These are phyloP conservation scores for Barbarea vulgaris DNA, from an alignment of 345 rosid species.

Conservation along the genomic window DNA sequence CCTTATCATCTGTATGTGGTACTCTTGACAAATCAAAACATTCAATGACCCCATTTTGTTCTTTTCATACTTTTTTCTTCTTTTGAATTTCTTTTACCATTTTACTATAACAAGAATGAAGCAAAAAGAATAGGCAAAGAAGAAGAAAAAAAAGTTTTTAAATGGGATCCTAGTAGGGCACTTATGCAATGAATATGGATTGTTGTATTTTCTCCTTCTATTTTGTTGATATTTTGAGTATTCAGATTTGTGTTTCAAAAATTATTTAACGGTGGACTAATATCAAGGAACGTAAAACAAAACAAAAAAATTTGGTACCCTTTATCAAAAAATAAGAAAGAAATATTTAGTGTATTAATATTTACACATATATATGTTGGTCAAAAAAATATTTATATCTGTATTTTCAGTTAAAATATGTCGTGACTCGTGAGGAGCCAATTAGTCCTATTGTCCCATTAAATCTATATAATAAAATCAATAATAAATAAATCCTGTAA, in stretches of 20 bases:
- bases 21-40: slow-evolving; percentile 24
- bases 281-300: background rate
- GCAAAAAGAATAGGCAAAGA: slow-evolving; percentile 27
- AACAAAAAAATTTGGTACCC: background rate
- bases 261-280: background rate
- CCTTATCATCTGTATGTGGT: slow-evolving; percentile 22
- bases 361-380: background rate
- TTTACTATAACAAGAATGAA: slow-evolving; percentile 12
- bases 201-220: background rate
- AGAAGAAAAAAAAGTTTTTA: background rate
- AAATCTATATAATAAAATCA: background rate
- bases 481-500: background rate
- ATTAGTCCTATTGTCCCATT: background rate
- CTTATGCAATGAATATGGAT: slow-evolving; percentile 6
- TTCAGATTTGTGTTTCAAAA: background rate
- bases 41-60: slow-evolving; percentile 34
- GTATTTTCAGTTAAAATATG: no score
- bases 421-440: no score
- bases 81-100: background rate
- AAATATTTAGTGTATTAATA: background rate
- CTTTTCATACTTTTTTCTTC: background rate
- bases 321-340: background rate
- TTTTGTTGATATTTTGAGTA: background rate
- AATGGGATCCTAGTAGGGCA: slow-evolving; percentile 21
- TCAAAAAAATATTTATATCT: no score